Evolutionary conservation across 2,329 filamentous ascomycete genomes (phyloP), one percentile per base, ranked within the genome.

Genomic region (Pyricularia sp.): DNA sequence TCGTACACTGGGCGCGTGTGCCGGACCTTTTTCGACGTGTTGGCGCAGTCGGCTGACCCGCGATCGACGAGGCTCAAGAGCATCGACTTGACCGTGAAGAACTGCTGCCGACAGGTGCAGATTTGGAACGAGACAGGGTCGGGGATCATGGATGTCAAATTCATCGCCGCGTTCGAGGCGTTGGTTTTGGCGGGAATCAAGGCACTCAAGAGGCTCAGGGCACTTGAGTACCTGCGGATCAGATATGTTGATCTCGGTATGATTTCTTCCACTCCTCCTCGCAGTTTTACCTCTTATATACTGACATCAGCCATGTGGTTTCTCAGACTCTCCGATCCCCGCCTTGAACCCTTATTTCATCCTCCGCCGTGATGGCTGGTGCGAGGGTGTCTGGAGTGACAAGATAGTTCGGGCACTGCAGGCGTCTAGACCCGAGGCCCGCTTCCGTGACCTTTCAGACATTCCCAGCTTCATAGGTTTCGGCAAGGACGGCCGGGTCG

Each of bases 1-100:
- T 82, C 85, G 0, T 91, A 89, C 71, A 91, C 88, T 0, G 89
- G 89, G 3, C 84, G 88, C 65, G 78, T 91, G 26, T 91, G 89
- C 70, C 83, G 84, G 65, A 77, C 78, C n/a, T 85, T 91, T 66
- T 91, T 91, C 70, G 82, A 85, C 60, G 73, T 80, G 40, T 81
- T 84, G 5, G 78, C 81, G n/a, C 75, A 76, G 60, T 75, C 78
- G 33, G 79, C 80, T 35, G 78, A 83, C 67, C 74, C 80, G 55
- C 74, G 80, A 59, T 75, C 78, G 19, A 78, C 80, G 8, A 77
- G 76, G 19, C 80, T 91, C 60, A 85, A 84, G 73, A 87, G 85
- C 1, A 79, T 91, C 26, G 88, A 91, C 69, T 75, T 91, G 60
- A 87, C 87, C 0, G 86, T 91, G 65, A 90, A 90, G 75, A 90